phyloP scores from a whole-genome alignment of 805 yeast species.

The Kuraishia molischiana region DNA sequence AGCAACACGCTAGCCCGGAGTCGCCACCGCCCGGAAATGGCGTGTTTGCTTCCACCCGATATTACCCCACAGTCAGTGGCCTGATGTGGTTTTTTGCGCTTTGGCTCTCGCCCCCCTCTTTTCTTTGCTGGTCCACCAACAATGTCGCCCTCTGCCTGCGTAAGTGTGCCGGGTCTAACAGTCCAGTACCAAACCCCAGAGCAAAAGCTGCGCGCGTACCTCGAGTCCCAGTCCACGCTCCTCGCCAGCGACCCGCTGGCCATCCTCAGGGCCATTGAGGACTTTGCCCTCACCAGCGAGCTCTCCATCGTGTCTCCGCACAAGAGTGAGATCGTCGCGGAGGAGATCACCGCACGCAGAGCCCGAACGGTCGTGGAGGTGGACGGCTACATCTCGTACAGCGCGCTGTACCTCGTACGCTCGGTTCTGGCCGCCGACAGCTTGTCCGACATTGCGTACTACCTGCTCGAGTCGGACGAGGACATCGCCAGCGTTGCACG shows the following conservation, averaged over 20 bases:
- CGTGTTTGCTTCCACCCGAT: too few relatives aligned
- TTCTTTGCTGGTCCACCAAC: too few relatives aligned
- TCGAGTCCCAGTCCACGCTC: not conserved
- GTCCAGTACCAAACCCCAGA: too few relatives aligned
- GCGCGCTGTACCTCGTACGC: not conserved
- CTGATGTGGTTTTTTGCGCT: too few relatives aligned
- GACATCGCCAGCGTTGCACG: not conserved
- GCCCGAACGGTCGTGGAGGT: conserved; percentile 1
- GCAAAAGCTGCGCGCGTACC: conserved; percentile 1
- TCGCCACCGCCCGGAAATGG: too few relatives aligned
- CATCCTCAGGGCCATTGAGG: conserved; percentile 1
- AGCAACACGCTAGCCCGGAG: too few relatives aligned
- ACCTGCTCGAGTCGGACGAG: not conserved
- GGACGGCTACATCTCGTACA: conserved; percentile 1
- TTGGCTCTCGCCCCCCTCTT: too few relatives aligned
- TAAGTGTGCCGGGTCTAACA: too few relatives aligned
- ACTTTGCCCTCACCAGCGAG: too few relatives aligned
- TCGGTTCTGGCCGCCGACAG: not conserved
- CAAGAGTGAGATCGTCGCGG: not conserved
- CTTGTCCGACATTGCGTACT: not conserved
- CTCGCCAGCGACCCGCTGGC: not conserved
- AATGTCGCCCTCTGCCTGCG: too few relatives aligned
- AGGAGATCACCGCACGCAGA: not conserved
- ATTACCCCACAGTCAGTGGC: too few relatives aligned
- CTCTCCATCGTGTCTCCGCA: too few relatives aligned